Percentiles rank a stretch among this genome's conserved stretches.
phyloP scores from a whole-genome alignment of 257 asterid genomes.

The Parsonsia alboflavescens region DNA sequence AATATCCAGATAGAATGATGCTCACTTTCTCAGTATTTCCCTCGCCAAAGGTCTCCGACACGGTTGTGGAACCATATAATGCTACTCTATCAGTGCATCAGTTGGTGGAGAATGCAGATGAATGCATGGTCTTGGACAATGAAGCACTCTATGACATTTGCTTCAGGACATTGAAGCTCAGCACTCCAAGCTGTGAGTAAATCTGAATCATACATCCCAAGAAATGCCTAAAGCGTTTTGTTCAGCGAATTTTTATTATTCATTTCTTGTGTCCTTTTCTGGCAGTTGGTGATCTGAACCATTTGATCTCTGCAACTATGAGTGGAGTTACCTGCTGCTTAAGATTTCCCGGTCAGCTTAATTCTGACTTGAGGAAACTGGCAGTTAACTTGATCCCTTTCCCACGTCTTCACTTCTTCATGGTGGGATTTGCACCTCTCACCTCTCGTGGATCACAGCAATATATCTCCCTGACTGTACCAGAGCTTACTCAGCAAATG shows the following conservation, averaged over 20 bases:
- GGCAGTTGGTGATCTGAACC: constrained; percentile 85
- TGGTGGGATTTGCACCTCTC: constrained; percentile 90
- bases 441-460: constrained; percentile 91
- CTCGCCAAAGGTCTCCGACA: constrained; percentile 86
- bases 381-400: constrained; percentile 85
- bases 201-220: background rate
- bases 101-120: constrained; percentile 87
- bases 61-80: constrained; percentile 84
- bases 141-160: constrained; percentile 90
- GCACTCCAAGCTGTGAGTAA: constrained; percentile 89
- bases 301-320: constrained; percentile 86
- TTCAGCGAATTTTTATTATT: background rate
- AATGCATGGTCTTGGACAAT: constrained; percentile 91
- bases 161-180: constrained; percentile 88
- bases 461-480: constrained; percentile 77
- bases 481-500: constrained; percentile 85
- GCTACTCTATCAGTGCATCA: constrained; percentile 93
- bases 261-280: constrained; percentile 9
- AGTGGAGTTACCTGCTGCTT: constrained; percentile 85
- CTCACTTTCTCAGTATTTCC: constrained; percentile 93
- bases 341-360: constrained; percentile 86
- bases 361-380: constrained; percentile 70
- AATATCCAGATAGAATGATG: constrained; percentile 95
- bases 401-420: constrained; percentile 92
- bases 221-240: background rate